phyloP scores from a whole-genome alignment of 2,329 filamentous ascomycete species.

The Albophoma yamanashiensis region DNA sequence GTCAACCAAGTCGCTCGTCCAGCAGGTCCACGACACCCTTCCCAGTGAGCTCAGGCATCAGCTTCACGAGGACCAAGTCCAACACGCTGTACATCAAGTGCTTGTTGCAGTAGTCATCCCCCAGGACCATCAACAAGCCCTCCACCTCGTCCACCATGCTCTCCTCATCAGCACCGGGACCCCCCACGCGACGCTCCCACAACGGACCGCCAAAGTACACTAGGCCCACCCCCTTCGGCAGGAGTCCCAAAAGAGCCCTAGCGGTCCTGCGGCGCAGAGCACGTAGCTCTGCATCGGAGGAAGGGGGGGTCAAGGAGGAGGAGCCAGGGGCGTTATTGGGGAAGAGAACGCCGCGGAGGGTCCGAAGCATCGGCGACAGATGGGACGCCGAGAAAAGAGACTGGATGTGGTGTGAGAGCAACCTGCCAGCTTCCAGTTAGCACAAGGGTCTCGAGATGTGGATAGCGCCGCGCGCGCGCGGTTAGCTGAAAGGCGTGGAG shows the following conservation, averaged over 20 bases:
- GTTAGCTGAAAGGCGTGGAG: background rate
- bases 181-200: slow-evolving; percentile 10
- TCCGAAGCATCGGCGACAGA: slow-evolving; percentile 57
- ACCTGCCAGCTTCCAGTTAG: slow-evolving; percentile 29
- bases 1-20: slow-evolving; percentile 52
- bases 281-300: slow-evolving; percentile 45
- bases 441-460: background rate
- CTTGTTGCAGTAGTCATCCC: slow-evolving; percentile 83
- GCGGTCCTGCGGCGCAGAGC: slow-evolving; percentile 59
- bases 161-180: slow-evolving; percentile 16
- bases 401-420: slow-evolving; percentile 46
- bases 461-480: background rate
- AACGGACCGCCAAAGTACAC: slow-evolving; percentile 36
- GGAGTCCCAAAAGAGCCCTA: slow-evolving; percentile 39
- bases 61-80: slow-evolving; percentile 68
- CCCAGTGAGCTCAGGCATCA: slow-evolving; percentile 76
- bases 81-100: slow-evolving; percentile 76
- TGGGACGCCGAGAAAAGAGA: slow-evolving; percentile 51
- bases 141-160: slow-evolving; percentile 47
- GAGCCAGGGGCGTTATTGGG: slow-evolving; percentile 71
- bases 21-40: slow-evolving; percentile 61
- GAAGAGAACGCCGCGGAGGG: slow-evolving; percentile 69
- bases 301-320: slow-evolving; percentile 48
- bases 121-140: slow-evolving; percentile 61
- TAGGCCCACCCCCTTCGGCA: slow-evolving; percentile 35